These are phyloP conservation scores for Leptographium radiaticola DNA, from an alignment of 2,329 filamentous ascomycete genomes.

Conservation along the genomic window DNA sequence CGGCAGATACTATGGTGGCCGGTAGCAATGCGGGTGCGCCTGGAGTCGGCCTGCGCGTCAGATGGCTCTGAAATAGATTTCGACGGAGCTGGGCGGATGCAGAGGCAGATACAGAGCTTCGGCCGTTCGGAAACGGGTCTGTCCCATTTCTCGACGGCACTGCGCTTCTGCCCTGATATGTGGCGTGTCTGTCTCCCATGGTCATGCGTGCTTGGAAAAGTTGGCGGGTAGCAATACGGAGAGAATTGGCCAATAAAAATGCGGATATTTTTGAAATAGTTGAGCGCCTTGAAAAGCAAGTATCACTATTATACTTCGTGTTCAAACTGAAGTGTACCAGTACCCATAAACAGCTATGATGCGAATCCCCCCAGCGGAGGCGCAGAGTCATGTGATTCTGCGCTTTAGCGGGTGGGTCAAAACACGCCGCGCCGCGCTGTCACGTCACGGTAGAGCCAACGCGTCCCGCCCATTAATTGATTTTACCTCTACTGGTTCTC, in stretches of 20 bases:
- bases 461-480: slow-evolving; percentile 13
- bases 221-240: neutral
- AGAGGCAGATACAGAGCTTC: neutral
- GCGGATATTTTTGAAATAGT: neutral
- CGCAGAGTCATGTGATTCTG: slow-evolving; percentile 7
- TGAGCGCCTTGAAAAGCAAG: too few species aligned
- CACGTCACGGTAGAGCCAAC: slow-evolving; percentile 16
- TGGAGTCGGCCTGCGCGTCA: slow-evolving; percentile 42
- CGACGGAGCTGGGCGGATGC: slow-evolving; percentile 26
- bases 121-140: slow-evolving; percentile 2
- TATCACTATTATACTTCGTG: too few species aligned
- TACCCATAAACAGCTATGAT: too few species aligned
- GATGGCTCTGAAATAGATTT: slow-evolving; percentile 47
- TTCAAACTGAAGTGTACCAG: too few species aligned
- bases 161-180: slow-evolving; percentile 3
- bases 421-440: slow-evolving; percentile 7
- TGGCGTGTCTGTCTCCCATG: slow-evolving; percentile 10
- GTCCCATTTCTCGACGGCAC: slow-evolving; percentile 2
- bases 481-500: neutral
- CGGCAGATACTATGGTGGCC: slow-evolving; percentile 34
- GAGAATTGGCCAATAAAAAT: neutral
- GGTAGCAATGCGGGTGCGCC: slow-evolving; percentile 22
- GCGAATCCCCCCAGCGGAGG: neutral
- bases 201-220: neutral
- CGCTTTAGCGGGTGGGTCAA: slow-evolving; percentile 2